Conservation (phyloP, 345 rosid species). For the Pistacia integerrima region DNA sequence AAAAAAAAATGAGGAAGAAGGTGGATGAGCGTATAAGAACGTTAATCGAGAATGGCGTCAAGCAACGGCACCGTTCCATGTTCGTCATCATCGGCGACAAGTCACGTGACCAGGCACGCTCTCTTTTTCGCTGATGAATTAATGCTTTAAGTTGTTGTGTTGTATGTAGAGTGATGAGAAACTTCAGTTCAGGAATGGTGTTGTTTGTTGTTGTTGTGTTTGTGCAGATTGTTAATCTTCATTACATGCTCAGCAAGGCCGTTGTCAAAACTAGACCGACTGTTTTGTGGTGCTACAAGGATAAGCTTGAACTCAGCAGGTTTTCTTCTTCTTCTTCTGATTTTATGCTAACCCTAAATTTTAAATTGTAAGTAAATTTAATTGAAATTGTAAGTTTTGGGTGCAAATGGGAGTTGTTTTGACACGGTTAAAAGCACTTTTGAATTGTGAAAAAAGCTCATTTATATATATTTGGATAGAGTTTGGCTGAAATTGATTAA, state of each 20-base stretch:
- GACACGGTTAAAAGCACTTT: too few relatives aligned
- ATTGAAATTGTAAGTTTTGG: neutral
- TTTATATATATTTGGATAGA: neutral
- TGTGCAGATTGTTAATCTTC: slow-evolving; percentile 87
- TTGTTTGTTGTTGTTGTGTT: neutral
- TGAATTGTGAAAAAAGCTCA: too few relatives aligned
- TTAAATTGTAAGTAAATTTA: neutral
- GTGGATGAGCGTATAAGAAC: slow-evolving; percentile 94
- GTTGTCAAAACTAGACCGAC: slow-evolving; percentile 67
- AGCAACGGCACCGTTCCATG: slow-evolving; percentile 81
- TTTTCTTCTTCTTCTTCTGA: too few relatives aligned
- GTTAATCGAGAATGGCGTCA: slow-evolving; percentile 89
- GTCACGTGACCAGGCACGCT: slow-evolving; percentile 86
- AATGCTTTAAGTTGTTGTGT: neutral
- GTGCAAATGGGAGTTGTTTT: neutral
- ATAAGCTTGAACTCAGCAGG: slow-evolving; percentile 98
- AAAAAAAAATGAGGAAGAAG: slow-evolving; percentile 79
- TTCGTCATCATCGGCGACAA: slow-evolving; percentile 93
- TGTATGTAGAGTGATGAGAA: too few relatives aligned
- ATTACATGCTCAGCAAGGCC: slow-evolving; percentile 79
- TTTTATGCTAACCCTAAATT: neutral
- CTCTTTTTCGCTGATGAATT: slow-evolving; percentile 2
- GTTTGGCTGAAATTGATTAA: neutral
- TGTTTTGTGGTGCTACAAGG: slow-evolving; percentile 95
- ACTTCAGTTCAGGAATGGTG: too few relatives aligned